Conservation (phyloP, 176 grass and related monocot genomes). For the Carex littledalei region DNA sequence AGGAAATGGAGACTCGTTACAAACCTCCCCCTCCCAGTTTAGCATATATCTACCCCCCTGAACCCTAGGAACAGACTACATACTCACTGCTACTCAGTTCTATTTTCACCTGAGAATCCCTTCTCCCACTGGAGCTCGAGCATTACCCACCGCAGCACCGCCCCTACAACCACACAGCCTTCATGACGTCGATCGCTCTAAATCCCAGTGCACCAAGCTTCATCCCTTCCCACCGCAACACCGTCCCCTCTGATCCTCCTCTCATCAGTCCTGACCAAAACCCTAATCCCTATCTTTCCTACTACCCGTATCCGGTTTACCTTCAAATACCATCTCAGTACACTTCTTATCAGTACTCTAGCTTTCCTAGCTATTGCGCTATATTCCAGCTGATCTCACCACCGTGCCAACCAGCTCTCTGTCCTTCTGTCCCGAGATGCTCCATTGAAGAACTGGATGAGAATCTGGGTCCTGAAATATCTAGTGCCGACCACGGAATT, state of each 20-base stretch:
- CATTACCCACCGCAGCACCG: no score
- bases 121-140: no score
- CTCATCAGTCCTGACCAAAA: background rate
- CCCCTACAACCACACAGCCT: background rate
- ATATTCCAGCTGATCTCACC: background rate
- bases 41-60: no score
- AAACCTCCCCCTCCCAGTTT: no score
- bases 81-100: no score
- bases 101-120: background rate
- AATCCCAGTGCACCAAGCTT: background rate
- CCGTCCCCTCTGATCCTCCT: background rate
- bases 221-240: background rate
- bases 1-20: no score
- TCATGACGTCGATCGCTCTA: background rate
- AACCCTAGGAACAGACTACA: no score
- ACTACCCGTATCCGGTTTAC: background rate
- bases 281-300: background rate
- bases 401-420: background rate
- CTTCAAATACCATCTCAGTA: background rate
- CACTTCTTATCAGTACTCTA: background rate
- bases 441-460: background rate
- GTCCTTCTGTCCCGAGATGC: background rate
- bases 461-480: background rate
- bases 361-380: background rate
- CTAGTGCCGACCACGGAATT: background rate